Evolutionary conservation across 208 protist genomes (phyloP).

Genomic region (Leishmania tropica): DNA sequence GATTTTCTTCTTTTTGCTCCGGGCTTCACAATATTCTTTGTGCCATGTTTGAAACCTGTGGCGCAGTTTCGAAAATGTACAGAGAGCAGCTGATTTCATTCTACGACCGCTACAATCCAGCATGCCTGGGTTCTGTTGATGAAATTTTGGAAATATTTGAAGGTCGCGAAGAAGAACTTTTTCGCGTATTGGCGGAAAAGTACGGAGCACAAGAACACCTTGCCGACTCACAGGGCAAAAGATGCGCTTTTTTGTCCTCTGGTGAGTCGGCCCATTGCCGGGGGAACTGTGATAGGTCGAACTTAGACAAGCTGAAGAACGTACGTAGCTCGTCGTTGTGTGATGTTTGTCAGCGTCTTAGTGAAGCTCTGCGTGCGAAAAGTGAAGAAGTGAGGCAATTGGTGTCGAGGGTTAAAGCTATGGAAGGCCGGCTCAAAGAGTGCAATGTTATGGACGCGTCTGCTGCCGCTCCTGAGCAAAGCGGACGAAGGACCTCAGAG

Average conservation of each 20-base stretch:
- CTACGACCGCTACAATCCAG: slow-evolving; percentile 17
- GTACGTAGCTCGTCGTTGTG: neutral
- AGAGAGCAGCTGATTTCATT: slow-evolving; percentile 13
- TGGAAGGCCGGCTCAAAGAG: neutral
- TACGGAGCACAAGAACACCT: neutral
- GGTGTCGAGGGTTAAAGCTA: neutral
- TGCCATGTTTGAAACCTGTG: too few species aligned
- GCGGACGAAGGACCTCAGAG: neutral
- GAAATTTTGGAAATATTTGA: slow-evolving; percentile 34
- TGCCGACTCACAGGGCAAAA: neutral
- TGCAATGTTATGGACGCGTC: too few species aligned
- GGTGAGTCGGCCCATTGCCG: neutral
- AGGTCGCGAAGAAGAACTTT: slow-evolving; percentile 28
- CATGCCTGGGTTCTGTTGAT: slow-evolving; percentile 30
- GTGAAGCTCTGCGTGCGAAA: neutral
- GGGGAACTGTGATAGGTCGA: neutral
- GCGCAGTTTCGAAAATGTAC: neutral
- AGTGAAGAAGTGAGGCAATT: neutral
- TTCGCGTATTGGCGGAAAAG: slow-evolving; percentile 28
- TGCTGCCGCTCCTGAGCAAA: neutral
- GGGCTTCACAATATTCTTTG: too few species aligned
- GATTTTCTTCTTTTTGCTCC: too few species aligned
- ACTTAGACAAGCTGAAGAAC: neutral
- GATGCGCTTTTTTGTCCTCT: neutral
- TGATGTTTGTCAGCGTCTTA: neutral